These are phyloP conservation scores for Leccinum broughii DNA, from an alignment of 768 basidiomycete genomes.

Conservation along the genomic window DNA sequence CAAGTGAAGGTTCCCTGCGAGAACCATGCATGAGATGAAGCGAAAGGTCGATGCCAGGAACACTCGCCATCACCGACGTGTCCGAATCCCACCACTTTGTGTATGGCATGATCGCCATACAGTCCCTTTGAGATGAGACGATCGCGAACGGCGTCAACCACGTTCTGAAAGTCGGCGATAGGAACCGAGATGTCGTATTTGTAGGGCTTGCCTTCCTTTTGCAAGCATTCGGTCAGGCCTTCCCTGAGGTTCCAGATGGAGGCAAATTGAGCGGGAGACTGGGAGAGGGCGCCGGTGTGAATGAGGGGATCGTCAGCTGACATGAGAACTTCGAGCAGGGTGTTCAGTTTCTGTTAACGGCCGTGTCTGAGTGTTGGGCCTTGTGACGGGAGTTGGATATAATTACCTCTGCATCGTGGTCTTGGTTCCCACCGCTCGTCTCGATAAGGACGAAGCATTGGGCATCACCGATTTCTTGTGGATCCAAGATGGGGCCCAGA, in stretches of 20 bases:
- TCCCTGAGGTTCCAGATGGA: constrained; percentile 93
- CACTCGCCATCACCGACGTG: constrained; percentile 92
- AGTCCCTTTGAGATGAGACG: constrained; percentile 69
- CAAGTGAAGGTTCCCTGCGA: constrained; percentile 85
- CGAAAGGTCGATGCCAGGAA: not conserved
- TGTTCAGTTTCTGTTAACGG: constrained; percentile 74
- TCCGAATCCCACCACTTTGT: constrained; percentile 89
- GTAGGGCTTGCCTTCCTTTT: constrained; percentile 93
- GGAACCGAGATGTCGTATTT: constrained; percentile 97
- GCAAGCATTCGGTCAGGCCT: constrained; percentile 86
- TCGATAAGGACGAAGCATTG: constrained; percentile 91
- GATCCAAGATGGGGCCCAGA: constrained; percentile 72
- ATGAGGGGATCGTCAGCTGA: constrained; percentile 74
- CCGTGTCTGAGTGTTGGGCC: not conserved
- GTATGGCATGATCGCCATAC: constrained; percentile 70
- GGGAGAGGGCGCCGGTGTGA: constrained; percentile 88
- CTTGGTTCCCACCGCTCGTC: constrained; percentile 89
- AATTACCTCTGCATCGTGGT: constrained; percentile 90
- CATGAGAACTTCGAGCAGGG: constrained; percentile 75
- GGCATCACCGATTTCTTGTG: constrained; percentile 73
- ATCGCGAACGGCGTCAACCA: constrained; percentile 79
- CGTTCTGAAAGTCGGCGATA: constrained; percentile 78
- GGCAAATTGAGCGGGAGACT: constrained; percentile 85
- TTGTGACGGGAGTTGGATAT: constrained; percentile 5
- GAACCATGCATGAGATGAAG: constrained; percentile 2